phyloP scores from a whole-genome alignment of 805 yeast species.

The Ogataea neopini region DNA sequence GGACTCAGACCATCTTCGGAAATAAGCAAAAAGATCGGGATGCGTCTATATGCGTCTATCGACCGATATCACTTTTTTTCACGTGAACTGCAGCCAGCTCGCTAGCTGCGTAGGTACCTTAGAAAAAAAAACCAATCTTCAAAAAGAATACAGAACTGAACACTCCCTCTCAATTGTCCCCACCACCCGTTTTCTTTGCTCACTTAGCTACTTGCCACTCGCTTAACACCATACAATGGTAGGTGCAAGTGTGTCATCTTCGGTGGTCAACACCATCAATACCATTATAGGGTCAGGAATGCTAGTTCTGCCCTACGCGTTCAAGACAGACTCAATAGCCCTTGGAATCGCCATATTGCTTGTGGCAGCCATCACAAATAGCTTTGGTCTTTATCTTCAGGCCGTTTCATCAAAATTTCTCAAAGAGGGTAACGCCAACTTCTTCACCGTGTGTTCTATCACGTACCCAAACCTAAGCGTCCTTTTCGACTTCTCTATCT shows the following conservation, averaged over 20 bases:
- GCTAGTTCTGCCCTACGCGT: slow-evolving; percentile 73
- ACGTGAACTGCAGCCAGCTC: background rate
- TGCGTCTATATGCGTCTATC: background rate
- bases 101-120: no score
- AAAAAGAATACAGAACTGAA: no score
- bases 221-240: background rate
- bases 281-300: slow-evolving; percentile 83
- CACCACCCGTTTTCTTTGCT: background rate
- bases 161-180: background rate
- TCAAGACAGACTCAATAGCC: slow-evolving; percentile 63
- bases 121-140: no score
- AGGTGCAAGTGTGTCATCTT: slow-evolving; percentile 55
- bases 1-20: background rate
- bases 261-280: slow-evolving; percentile 66
- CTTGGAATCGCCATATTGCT: slow-evolving; percentile 57
- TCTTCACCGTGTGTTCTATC: slow-evolving; percentile 67
- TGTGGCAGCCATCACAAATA: slow-evolving; percentile 65
- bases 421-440: slow-evolving; percentile 63
- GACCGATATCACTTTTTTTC: background rate
- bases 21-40: background rate
- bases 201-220: background rate
- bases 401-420: slow-evolving; percentile 57
- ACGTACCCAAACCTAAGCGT: slow-evolving; percentile 72
- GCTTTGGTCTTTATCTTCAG: slow-evolving; percentile 66
- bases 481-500: slow-evolving; percentile 73